These are phyloP conservation scores for Phyllachora maydis DNA, from an alignment of 2,329 filamentous ascomycete genomes.

Conservation along the genomic window DNA sequence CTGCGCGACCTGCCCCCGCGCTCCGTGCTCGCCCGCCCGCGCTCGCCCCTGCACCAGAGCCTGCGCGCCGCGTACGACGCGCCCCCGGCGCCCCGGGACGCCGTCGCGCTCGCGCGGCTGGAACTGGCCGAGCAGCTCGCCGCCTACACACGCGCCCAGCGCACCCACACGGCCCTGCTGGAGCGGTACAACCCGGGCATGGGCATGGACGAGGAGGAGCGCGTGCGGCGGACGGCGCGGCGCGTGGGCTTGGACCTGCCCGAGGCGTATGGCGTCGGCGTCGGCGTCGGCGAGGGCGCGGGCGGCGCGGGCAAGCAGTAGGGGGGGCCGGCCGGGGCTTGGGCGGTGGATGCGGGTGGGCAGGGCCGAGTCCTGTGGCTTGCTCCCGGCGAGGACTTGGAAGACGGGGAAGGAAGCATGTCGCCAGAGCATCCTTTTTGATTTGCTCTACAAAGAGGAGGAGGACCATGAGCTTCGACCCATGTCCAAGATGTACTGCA, in stretches of 20 bases:
- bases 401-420: too few species aligned
- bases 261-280: slow-evolving; percentile 33
- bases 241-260: slow-evolving; percentile 85
- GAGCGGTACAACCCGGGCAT: slow-evolving; percentile 91
- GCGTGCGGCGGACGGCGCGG: slow-evolving; percentile 63
- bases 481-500: too few species aligned
- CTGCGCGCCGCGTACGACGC: slow-evolving; percentile 42
- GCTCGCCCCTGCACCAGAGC: slow-evolving; percentile 48
- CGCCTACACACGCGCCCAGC: slow-evolving; percentile 67
- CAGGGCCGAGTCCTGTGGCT: too few species aligned
- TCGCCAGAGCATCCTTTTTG: too few species aligned
- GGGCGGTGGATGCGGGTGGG: too few species aligned
- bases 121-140: slow-evolving; percentile 54
- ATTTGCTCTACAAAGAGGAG: too few species aligned
- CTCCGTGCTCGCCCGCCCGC: slow-evolving; percentile 28
- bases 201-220: slow-evolving; percentile 69
- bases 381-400: too few species aligned
- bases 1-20: slow-evolving; percentile 75
- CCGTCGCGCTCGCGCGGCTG: slow-evolving; percentile 7
- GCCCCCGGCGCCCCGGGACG: slow-evolving; percentile 8
- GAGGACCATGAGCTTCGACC: too few species aligned
- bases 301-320: too few species aligned
- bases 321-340: too few species aligned
- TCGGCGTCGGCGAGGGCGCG: too few species aligned
- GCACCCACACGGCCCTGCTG: slow-evolving; percentile 59